Evolutionary conservation across 2,329 filamentous ascomycete genomes (phyloP), one percentile per base, ranked within the genome.

Genomic region (Aspergillus phoenicis): DNA sequence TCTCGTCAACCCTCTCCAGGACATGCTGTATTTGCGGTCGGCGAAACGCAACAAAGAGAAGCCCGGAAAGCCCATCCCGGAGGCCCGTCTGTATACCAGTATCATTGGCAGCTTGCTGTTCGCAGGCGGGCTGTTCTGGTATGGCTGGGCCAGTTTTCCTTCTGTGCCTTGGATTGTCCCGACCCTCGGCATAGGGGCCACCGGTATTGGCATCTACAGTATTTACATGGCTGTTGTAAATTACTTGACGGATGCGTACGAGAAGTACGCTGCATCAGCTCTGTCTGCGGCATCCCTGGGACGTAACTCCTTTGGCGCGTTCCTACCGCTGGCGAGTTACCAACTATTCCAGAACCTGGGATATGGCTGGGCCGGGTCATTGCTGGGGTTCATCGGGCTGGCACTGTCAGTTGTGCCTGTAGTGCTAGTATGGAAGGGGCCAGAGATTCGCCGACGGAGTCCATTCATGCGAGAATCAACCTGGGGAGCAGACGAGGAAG

Each of bases 201-300:
- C 78, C 1, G 79, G 80, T 0, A 64, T 79, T 20, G 77, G 72
- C 5, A 80, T 82, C 0, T 77, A 77, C 28, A 73, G 73, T 13
- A 82, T 81, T 10, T 77, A 79, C 59, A 75, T 84, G 65, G 80
- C 79, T 11, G 81, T 79, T 2, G 75, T 82, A 4, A 83, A 84
- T 68, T 82, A 82, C 53, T 68, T 81, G 24, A 78, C 76, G 1
- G 80, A 83, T 61, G 77, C 80, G 0, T 83, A 83, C 59, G 79
- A 80, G 33, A 75, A 79, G 39, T 81, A 81, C 57, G 80, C 81
- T 4, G 80, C 80, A 0, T 81, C 77, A 0, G 78, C 81, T 0
- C 70, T 82, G 0, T 78, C 78, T 0, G 81, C 80, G 0, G 80
- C 80, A 2, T 80, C 79, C 0, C 69, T 83, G 4, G 73, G 81